These are phyloP conservation scores for Gastrolobium bilobum DNA, from an alignment of 306 rosid species.

Conservation along the genomic window DNA sequence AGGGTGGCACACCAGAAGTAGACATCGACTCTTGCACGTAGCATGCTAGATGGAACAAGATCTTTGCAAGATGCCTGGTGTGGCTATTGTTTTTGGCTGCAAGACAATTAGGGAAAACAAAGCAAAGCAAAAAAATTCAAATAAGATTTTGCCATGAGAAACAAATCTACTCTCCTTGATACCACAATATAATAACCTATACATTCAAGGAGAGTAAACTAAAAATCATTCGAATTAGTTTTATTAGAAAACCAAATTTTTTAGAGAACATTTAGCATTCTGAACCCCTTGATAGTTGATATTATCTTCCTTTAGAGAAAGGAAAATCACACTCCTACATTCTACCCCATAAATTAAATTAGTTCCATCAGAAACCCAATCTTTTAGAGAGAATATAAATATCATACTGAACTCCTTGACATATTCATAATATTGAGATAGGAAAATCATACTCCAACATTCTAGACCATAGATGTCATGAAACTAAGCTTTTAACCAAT, in stretches of 20 bases:
- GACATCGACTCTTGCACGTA: conserved; percentile 85
- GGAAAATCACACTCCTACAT: too few species aligned
- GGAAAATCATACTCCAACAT: conserved; percentile 33
- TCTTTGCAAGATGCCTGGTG: conserved; percentile 93
- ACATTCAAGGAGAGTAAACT: conserved; percentile 14
- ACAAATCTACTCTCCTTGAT: conserved; percentile 26
- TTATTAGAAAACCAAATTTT: conserved; percentile 9
- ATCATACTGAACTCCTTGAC: conserved; percentile 37
- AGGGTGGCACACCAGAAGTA: conserved; percentile 65
- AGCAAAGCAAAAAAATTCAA: background rate
- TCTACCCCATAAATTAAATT: too few species aligned
- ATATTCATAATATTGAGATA: background rate
- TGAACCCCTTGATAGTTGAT: conserved; percentile 17
- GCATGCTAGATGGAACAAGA: conserved; percentile 87
- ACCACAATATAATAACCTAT: conserved; percentile 23
- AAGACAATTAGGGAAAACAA: conserved; percentile 27
- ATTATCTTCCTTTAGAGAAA: too few species aligned
- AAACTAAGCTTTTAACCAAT: conserved; percentile 7
- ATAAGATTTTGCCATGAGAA: conserved; percentile 17
- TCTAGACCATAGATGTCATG: conserved; percentile 1
- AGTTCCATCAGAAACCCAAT: background rate
- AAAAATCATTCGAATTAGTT: conserved; percentile 21
- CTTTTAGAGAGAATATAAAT: background rate
- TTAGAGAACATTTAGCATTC: conserved; percentile 5
- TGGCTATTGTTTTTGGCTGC: conserved; percentile 81